Evolutionary conservation across 257 asterid genomes (phyloP).

Genomic region (Solanum stenotomum): DNA sequence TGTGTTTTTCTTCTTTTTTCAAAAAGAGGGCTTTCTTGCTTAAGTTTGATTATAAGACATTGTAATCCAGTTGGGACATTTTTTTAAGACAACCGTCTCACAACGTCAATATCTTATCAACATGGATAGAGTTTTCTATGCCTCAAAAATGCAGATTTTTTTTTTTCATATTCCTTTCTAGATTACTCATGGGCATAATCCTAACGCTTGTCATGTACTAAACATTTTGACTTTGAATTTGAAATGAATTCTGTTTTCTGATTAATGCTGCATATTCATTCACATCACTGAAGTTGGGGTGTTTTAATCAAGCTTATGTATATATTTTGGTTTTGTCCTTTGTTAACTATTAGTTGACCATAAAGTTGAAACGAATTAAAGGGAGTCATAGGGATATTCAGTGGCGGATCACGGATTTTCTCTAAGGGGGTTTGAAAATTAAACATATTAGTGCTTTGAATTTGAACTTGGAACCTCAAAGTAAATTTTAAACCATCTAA

Average conservation of each 20-base stretch:
- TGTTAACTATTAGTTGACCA: background rate
- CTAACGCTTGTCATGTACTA: background rate
- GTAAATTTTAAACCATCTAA: background rate
- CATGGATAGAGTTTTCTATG: background rate
- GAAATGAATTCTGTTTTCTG: background rate
- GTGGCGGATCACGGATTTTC: background rate
- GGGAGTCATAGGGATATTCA: background rate
- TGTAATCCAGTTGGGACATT: background rate
- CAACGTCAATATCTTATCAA: background rate
- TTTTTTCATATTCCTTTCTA: background rate
- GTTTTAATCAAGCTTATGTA: background rate
- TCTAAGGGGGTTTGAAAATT: background rate
- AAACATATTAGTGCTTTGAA: background rate
- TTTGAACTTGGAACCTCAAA: background rate
- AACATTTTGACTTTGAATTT: background rate
- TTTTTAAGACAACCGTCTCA: background rate
- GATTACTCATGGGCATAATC: background rate
- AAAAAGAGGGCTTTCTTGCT: background rate
- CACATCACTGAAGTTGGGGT: background rate
- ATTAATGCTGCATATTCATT: background rate
- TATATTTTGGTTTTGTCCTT: background rate
- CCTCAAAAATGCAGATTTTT: background rate
- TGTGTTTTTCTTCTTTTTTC: background rate
- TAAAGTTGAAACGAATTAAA: background rate
- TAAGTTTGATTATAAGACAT: background rate